A percentile compares a stretch with the other conserved stretches of the same genome.
Conservation (phyloP, 73 alveolate genomes). For the Paramecium octaurelia region DNA sequence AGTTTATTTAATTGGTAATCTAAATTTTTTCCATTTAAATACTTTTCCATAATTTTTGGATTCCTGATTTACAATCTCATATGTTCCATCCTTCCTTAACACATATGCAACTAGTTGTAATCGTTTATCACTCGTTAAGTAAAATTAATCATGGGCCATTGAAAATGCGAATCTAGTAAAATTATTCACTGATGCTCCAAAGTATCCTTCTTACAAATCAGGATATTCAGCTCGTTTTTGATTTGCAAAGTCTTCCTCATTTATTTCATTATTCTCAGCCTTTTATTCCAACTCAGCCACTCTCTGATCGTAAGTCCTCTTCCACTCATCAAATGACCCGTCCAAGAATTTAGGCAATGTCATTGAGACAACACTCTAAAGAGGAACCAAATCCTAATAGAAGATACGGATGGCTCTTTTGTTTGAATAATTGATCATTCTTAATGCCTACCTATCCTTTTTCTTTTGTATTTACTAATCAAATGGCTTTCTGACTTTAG, state of each 20-base stretch:
- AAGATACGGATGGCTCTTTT: constrained; percentile 31
- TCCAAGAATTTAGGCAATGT: constrained; percentile 39
- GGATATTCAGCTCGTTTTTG: constrained; percentile 46
- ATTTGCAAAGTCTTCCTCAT: constrained; percentile 48
- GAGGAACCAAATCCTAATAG: background rate
- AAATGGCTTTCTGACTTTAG: background rate
- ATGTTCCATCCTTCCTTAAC: constrained; percentile 48
- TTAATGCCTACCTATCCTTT: constrained; percentile 1
- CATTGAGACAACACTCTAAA: background rate
- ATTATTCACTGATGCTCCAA: constrained; percentile 52
- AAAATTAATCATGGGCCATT: constrained; percentile 61
- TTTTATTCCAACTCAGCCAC: constrained; percentile 5
- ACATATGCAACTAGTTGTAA: background rate
- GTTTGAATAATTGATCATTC: constrained; percentile 43
- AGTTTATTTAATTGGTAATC: background rate
- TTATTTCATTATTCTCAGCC: constrained; percentile 46
- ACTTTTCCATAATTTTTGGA: background rate
- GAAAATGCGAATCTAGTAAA: constrained; percentile 59
- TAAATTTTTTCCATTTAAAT: constrained; percentile 18
- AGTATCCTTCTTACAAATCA: constrained; percentile 43
- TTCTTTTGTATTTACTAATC: constrained; percentile 48
- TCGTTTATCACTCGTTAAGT: constrained; percentile 36
- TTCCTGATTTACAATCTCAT: background rate
- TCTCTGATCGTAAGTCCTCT: constrained; percentile 39
- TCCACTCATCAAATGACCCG: constrained; percentile 56